Evolutionary conservation across 2,329 filamentous ascomycete genomes (phyloP), one percentile per base, ranked within the genome.

Genomic region (Calonectria pauciramosa): DNA sequence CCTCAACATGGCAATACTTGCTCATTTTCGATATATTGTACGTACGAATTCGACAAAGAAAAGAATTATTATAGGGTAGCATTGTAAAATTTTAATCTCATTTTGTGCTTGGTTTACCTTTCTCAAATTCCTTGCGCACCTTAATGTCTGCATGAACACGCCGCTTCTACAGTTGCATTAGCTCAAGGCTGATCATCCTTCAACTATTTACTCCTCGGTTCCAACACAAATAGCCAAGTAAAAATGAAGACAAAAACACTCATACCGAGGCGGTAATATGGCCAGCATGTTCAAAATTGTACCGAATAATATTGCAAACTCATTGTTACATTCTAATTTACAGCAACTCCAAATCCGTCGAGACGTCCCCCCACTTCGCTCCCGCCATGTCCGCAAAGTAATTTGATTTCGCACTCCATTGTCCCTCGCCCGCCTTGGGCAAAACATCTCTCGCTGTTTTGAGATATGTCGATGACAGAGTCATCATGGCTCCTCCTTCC

Each of bases 401-500:
- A 34, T 84, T 78, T 0, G 77, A 73, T 72, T 82, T 82, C 0
- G 82, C 82, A n/a, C 78, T 79, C 82, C 84, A 85, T 11, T 79
- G 52, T 2, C 84, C 84, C 0, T 76, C 80, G 0, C 88, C 89
- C 1, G 85, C 86, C 75, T 87, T 89, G 0, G 90, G 90, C 64
- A 91, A 81, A 9, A 82, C 76, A 9, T 80, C 80, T 30, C 80
- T 74, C 2, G 84, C 87, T 41, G 84, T 85, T 76, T 86, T 85
- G 2, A 91, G 76, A 77, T 92, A 92, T 0, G 90, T 91, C 7
- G 87, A 88, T 7, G 82, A 88, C 11, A 92, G 77, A 14, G 83
- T 85, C 71, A 90, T 80, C 41, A 89, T 80, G 1, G 83, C 82
- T 72, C 80, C 80, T 16, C 84, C 84, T 28, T 86, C 78, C 81